Base-by-base conservation (phyloP, 2,329 filamentous ascomycete species). In the Paecilomyces sp. region DNA sequence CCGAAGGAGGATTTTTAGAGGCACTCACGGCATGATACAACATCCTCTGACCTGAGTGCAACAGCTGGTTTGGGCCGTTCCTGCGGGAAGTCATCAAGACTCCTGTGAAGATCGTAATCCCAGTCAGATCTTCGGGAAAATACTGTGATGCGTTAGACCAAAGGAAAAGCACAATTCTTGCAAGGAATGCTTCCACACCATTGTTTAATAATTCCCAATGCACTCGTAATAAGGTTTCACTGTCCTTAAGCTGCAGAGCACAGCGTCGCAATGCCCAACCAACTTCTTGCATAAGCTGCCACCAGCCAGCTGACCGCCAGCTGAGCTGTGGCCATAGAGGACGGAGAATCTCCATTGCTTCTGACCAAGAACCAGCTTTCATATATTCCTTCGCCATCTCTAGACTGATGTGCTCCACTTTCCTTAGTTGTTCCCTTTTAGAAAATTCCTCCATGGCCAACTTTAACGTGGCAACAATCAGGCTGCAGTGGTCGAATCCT, bases 271-370 rank as follows among this genome's bases (percentile, higher is more conserved):
- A 71, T 8, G 78, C 74, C 75, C 79, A 82, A 53, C 82, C 74
- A 50, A 85, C 79, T 50, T 81, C 79, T 57, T 76, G 77, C 62
- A 85, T 82, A 3, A 85, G 74, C 51, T 73, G 68, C 78, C 81
- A 84, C 85, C 85, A 88, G n/a, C 81, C 78, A 66, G 85, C 80
- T 52, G 71, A 72, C 54, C 85, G 80, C 85, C 85, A 88, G n/a
- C 74, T 77, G 68, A 83, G 79, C 9, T 69, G 76, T 50, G 80
- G 68, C 85, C 85, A 88, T 1, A 86, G 67, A 3, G 82, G 77
- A 36, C 74, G 73, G 22, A 88, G 73, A 2, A 82, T 72, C 25
- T 77, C 69, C 57, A 83, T 73, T 6, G 83, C 85, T 54, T 83
- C 77, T 4, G 72, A 67, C 72, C 82, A 85, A 30, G 76, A 76